These are phyloP conservation scores for Paxillus involutus DNA, from an alignment of 768 basidiomycete species.

Conservation along the genomic window DNA sequence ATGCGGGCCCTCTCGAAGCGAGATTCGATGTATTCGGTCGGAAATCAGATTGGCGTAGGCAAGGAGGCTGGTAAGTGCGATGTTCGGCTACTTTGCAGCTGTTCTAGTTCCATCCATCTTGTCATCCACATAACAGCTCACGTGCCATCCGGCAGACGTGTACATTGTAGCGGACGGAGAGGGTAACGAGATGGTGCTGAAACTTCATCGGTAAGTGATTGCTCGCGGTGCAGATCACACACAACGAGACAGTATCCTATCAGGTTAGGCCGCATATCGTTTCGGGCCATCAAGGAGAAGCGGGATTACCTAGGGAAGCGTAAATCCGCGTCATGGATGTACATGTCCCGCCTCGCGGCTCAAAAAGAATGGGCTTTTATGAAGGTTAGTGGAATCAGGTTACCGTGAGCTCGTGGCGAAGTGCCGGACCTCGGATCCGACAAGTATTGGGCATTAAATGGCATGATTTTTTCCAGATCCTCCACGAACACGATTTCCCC, in stretches of 20 bases:
- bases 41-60: constrained; percentile 97
- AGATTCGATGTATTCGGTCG: constrained; percentile 86
- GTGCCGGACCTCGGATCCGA: background rate
- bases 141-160: constrained; percentile 50
- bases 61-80: constrained; percentile 83
- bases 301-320: constrained; percentile 95
- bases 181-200: constrained; percentile 85
- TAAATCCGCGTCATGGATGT: constrained; percentile 98
- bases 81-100: background rate
- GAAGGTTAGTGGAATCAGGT: constrained; percentile 58
- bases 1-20: constrained; percentile 91
- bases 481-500: constrained; percentile 90
- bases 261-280: constrained; percentile 96
- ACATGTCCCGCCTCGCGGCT: constrained; percentile 94
- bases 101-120: background rate
- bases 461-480: constrained; percentile 52
- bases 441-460: background rate
- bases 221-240: background rate
- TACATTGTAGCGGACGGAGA: constrained; percentile 86
- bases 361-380: constrained; percentile 99
- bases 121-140: constrained; percentile 4
- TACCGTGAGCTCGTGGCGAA: background rate
- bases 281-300: constrained; percentile 95
- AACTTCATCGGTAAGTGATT: constrained; percentile 77
- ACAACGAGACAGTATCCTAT: constrained; percentile 3